phyloP scores from a whole-genome alignment of 2,329 filamentous ascomycete species.

The Xylariaceae sp. region DNA sequence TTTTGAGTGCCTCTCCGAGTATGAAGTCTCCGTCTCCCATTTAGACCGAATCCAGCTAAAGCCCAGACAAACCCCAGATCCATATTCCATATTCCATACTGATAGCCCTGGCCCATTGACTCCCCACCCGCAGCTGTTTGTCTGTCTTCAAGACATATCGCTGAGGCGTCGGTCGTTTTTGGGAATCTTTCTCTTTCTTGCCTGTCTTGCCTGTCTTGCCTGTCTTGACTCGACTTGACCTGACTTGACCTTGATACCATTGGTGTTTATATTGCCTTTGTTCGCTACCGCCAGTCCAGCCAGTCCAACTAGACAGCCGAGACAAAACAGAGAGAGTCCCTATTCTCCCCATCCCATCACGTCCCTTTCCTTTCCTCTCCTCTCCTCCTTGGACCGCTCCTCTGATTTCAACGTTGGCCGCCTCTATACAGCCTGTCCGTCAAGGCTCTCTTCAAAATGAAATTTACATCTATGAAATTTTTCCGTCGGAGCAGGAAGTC shows the following conservation, averaged over 20 bases:
- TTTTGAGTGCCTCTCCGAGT: not conserved
- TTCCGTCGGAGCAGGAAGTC: constrained; percentile 33
- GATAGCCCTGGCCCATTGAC: not conserved
- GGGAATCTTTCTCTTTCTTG: not conserved
- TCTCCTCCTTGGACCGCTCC: constrained; percentile 8
- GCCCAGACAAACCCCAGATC: not conserved
- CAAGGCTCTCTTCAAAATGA: constrained; percentile 23
- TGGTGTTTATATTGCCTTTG: not conserved
- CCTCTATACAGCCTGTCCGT: not conserved
- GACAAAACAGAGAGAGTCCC: too few relatives aligned
- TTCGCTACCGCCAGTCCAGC: not conserved
- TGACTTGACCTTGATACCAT: not conserved
- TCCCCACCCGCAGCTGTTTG: not conserved
- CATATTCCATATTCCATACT: not conserved
- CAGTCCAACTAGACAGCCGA: not conserved
- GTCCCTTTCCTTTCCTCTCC: not conserved
- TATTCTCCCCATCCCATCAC: not conserved
- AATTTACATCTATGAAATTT: constrained; percentile 30
- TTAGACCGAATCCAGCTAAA: not conserved
- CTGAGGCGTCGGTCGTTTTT: not conserved
- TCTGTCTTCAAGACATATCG: not conserved
- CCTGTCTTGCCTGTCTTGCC: not conserved
- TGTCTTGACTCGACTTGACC: not conserved
- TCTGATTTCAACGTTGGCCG: not conserved
- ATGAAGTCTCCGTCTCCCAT: not conserved